Percentiles rank a stretch among this genome's conserved stretches.
phyloP scores from a whole-genome alignment of 257 asterid species.

The Dorcoceras hygrometricum region DNA sequence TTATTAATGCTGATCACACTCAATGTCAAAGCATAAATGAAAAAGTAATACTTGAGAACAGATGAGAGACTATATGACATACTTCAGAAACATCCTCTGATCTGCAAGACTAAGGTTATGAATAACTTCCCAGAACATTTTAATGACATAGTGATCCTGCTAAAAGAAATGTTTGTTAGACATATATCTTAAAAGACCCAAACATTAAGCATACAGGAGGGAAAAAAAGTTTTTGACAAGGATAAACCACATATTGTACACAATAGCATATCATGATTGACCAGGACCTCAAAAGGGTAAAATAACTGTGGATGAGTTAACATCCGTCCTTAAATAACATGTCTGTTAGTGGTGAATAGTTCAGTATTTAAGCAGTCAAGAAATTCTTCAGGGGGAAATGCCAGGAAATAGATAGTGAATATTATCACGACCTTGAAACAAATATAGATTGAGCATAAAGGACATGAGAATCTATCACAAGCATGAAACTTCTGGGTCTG shows the following conservation, averaged over 20 bases:
- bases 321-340: neutral
- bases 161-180: conserved; percentile 30
- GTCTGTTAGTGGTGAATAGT: neutral
- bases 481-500: neutral
- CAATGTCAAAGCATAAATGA: no score
- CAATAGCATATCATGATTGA: conserved; percentile 1
- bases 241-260: neutral
- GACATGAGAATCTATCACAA: neutral
- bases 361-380: no score
- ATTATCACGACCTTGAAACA: no score
- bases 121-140: conserved; percentile 93
- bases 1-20: conserved; percentile 1
- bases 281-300: neutral
- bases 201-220: neutral
- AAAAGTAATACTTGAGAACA: conserved; percentile 5
- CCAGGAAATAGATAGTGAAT: no score
- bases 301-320: neutral
- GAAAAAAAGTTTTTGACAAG: neutral
- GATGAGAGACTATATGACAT: conserved; percentile 31
- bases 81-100: conserved; percentile 88
- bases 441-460: neutral
- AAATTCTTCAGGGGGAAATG: no score
- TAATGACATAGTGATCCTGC: conserved; percentile 89
- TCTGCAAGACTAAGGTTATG: conserved; percentile 66
- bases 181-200: conserved; percentile 14